These are phyloP conservation scores for Aegilops sharonensis DNA, from an alignment of 176 grass and related monocot species.

Conservation along the genomic window DNA sequence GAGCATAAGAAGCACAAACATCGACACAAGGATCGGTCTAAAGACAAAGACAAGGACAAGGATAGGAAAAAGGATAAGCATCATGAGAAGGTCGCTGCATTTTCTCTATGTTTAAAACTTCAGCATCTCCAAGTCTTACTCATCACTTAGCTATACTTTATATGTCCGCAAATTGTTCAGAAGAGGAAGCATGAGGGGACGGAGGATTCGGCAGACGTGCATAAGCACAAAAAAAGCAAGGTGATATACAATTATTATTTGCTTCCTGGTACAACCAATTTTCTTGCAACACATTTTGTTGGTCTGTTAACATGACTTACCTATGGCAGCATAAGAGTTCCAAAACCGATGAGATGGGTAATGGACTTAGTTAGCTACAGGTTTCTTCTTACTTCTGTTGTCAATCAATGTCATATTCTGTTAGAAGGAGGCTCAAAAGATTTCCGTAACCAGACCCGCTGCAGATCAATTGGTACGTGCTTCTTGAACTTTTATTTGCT, in stretches of 20 bases:
- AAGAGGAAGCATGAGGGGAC: conserved; percentile 62
- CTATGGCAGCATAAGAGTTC: conserved; percentile 58
- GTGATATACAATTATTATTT: conserved; percentile 36
- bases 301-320: conserved; percentile 10
- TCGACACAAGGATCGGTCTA: conserved; percentile 88
- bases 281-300: neutral
- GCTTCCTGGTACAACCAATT: neutral
- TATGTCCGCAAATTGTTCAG: conserved; percentile 31
- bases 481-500: conserved; percentile 12
- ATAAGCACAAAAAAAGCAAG: conserved; percentile 82
- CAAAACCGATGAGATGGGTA: conserved; percentile 52
- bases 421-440: conserved; percentile 18
- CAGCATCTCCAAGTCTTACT: neutral
- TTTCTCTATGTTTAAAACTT: conserved; percentile 11
- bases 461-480: conserved; percentile 21
- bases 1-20: conserved; percentile 98
- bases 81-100: conserved; percentile 67
- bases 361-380: conserved; percentile 41
- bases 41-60: conserved; percentile 86
- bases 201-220: conserved; percentile 47
- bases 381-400: conserved; percentile 10
- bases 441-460: neutral
- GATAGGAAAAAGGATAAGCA: conserved; percentile 96
- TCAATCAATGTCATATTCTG: conserved; percentile 24
- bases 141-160: conserved; percentile 10